Evolutionary conservation across 805 yeast genomes (phyloP), one percentile per base, ranked within the genome.

Genomic region (Dipodascus albidus): DNA sequence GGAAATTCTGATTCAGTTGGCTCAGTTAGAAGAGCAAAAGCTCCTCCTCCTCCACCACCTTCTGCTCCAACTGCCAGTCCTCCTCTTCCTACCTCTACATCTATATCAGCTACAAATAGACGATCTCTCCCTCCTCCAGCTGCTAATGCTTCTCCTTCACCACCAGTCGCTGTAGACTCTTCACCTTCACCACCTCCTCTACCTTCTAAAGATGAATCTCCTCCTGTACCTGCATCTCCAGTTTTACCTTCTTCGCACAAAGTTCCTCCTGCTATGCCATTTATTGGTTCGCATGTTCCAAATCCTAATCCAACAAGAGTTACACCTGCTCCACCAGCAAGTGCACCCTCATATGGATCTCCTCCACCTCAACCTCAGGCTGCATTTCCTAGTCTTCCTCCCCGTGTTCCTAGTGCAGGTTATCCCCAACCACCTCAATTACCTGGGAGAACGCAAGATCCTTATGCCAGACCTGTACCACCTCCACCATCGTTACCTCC

Each of bases 391-490:
- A 15, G 14, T 20, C 49, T 23, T 47, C 54, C 52, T 23, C 56
- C 60, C 14, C 24, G 55, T n/a, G 41, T 35, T 14, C 53, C 55
- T 4, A 52, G 47, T 48, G 19, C 54, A 22, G 50, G 55, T 3
- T 27, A 53, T 11, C 52, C 27, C 3, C 56, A 59, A 15, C 58
- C 59, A 17, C 59, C 62, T 14, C 54, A 54, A 19, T 60, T 62
- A 14, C 50, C 52, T 8, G 33, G 51, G 8, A 52, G 55, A 27
- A 51, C 52, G 19, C 54, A 57, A 20, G 53, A 42, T 33, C 47
- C 54, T 41, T 56, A 68, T 49, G 66, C 71, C 55, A 71, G 73
- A 1, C 75, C 78, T 2, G 62, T 54, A 14, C 67, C 69, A 6
- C 61, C 68, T 22, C 60, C 60, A 8, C 68, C 66, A 1, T 56